Evolutionary conservation across 257 asterid genomes (phyloP).

Genomic region (Mentha longifolia): DNA sequence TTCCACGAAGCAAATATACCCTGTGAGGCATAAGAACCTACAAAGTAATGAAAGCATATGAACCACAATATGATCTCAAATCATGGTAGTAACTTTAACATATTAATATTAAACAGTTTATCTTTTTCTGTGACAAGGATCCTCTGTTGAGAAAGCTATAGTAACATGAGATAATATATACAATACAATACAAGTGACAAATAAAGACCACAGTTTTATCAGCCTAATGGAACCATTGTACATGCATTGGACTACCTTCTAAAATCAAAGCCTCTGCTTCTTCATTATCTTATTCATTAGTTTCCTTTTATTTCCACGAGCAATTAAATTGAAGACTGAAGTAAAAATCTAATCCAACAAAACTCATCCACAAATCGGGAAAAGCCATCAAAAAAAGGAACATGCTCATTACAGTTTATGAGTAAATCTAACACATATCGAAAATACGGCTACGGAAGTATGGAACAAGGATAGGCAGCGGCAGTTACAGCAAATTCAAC

Average conservation of each 20-base stretch:
- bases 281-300: constrained; percentile 6
- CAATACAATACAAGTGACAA: constrained; percentile 4
- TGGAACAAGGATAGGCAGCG: no score
- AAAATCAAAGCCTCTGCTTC: neutral
- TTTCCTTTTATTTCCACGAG: constrained; percentile 12
- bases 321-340: constrained; percentile 3
- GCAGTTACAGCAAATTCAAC: neutral
- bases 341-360: neutral
- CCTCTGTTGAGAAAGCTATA: constrained; percentile 21
- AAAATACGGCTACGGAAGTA: neutral
- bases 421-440: neutral
- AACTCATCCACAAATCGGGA: neutral
- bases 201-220: neutral
- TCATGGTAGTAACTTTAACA: constrained; percentile 6
- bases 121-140: constrained; percentile 18
- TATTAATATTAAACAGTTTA: constrained; percentile 5
- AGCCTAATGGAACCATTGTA: constrained; percentile 9
- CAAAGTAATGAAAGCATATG: constrained; percentile 11
- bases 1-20: constrained; percentile 92
- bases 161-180: neutral
- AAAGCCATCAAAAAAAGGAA: neutral
- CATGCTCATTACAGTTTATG: neutral
- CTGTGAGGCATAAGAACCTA: constrained; percentile 89
- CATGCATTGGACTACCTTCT: constrained; percentile 12
- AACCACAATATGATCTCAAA: constrained; percentile 29